A percentile compares a stretch with the other conserved stretches of the same genome.
phyloP scores from a whole-genome alignment of 23 red algal species.

The Gracilaria caudata region DNA sequence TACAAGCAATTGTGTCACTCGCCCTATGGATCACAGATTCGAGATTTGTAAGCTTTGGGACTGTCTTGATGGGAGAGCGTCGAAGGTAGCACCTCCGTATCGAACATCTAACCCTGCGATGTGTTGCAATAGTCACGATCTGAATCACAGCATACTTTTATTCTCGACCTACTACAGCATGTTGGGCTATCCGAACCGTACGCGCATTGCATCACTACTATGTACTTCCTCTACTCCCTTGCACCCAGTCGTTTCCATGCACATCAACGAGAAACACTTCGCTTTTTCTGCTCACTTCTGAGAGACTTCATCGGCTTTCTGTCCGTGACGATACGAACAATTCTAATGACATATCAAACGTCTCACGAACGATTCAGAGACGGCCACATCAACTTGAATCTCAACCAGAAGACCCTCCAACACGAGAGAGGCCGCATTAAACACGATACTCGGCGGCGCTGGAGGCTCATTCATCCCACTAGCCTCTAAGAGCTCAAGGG shows the following conservation, averaged over 20 bases:
- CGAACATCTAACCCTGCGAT: no score
- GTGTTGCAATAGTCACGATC: no score
- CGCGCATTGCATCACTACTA: no score
- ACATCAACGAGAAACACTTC: not conserved
- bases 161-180: no score
- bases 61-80: no score
- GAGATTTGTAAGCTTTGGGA: no score
- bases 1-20: no score
- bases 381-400: slow-evolving; percentile 23
- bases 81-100: no score
- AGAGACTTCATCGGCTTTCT: not conserved
- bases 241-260: not conserved
- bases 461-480: not conserved
- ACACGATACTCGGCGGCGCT: not conserved
- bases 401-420: not conserved
- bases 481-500: not conserved
- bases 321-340: not conserved
- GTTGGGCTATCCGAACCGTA: no score
- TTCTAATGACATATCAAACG: slow-evolving; percentile 2
- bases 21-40: no score
- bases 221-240: not conserved
- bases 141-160: no score
- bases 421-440: not conserved
- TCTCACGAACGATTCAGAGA: slow-evolving; percentile 9
- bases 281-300: no score